A percentile compares a stretch with the other conserved stretches of the same genome.
Evolutionary conservation across 2,329 filamentous ascomycete genomes (phyloP).

Genomic region (Microsporum canis): DNA sequence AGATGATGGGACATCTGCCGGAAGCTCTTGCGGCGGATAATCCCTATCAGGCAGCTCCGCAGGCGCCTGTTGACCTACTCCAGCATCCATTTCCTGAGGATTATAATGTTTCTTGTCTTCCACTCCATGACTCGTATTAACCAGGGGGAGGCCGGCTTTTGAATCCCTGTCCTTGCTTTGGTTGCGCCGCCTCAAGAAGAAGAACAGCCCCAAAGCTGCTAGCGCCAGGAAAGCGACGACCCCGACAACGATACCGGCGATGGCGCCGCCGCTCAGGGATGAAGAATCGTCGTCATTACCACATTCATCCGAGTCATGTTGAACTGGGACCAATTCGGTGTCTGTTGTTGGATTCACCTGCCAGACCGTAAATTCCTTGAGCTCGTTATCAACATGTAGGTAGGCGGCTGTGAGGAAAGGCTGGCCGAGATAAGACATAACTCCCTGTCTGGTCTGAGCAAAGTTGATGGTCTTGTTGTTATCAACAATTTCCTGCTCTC

Average conservation of each 20-base stretch:
- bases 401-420: conserved; percentile 25
- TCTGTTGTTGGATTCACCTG: conserved; percentile 11
- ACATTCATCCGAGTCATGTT: not conserved
- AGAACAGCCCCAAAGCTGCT: not conserved
- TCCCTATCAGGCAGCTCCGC: not conserved
- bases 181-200: conserved; percentile 1
- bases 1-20: not conserved
- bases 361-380: conserved; percentile 16
- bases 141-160: not conserved
- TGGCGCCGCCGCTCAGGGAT: conserved; percentile 3
- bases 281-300: not conserved
- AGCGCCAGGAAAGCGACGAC: not conserved
- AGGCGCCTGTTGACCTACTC: not conserved
- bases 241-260: conserved; percentile 10
- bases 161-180: not conserved
- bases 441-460: not conserved
- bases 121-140: not conserved
- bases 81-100: not conserved
- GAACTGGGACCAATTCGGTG: conserved; percentile 15
- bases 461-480: not conserved
- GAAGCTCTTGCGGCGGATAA: not conserved
- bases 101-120: not conserved
- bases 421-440: conserved; percentile 16
- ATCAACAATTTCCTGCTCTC: not conserved
- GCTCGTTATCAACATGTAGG: conserved; percentile 22